phyloP scores from a whole-genome alignment of 768 basidiomycete genomes.

The Lactarius sanguifluus region DNA sequence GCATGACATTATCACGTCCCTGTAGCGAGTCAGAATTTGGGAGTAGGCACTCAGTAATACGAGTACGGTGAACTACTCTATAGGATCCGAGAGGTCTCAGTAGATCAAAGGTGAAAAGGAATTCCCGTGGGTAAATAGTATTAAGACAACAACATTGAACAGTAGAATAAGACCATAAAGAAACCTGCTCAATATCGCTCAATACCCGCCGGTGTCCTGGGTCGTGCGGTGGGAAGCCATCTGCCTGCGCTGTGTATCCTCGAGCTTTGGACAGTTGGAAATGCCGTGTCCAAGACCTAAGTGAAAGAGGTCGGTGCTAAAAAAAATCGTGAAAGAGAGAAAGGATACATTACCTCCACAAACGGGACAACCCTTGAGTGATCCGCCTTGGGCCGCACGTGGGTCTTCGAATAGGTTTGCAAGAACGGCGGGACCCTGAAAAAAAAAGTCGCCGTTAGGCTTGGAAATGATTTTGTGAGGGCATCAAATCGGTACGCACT shows the following conservation, averaged over 20 bases:
- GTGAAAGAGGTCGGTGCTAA: slow-evolving; percentile 8
- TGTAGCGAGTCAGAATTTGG: neutral
- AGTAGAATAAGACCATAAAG: neutral
- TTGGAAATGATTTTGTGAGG: neutral
- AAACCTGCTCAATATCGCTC: slow-evolving; percentile 29
- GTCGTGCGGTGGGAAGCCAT: slow-evolving; percentile 81
- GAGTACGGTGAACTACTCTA: neutral
- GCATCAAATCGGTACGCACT: slow-evolving; percentile 51
- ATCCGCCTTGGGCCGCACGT: slow-evolving; percentile 72
- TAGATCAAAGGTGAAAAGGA: neutral
- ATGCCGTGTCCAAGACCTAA: slow-evolving; percentile 90
- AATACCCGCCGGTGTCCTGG: slow-evolving; percentile 59
- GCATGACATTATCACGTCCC: neutral
- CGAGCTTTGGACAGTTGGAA: slow-evolving; percentile 93
- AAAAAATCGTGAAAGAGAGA: neutral
- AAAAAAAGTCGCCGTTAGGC: slow-evolving; percentile 24
- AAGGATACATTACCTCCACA: slow-evolving; percentile 72
- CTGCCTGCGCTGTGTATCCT: slow-evolving; percentile 87
- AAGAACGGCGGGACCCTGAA: slow-evolving; percentile 91
- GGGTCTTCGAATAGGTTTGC: slow-evolving; percentile 90
- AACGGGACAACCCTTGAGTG: slow-evolving; percentile 86
- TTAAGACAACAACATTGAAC: neutral
- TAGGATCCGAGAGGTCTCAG: neutral
- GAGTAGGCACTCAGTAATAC: neutral
- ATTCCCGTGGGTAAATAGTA: neutral